phyloP scores from a whole-genome alignment of 257 asterid genomes.

The Nicotiana paniculata region DNA sequence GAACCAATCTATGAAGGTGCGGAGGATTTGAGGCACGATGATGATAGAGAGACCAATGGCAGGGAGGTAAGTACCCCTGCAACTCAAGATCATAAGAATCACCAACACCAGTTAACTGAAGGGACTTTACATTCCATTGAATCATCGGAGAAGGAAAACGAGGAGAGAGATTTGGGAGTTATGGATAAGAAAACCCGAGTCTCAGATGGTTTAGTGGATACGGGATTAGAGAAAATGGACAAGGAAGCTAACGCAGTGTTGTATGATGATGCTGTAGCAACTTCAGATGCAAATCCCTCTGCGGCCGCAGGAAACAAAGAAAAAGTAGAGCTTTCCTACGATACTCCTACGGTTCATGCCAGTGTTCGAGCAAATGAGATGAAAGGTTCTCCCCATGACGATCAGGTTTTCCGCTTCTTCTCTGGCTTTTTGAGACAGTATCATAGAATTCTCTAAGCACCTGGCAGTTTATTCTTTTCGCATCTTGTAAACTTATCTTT shows the following conservation, averaged over 20 bases:
- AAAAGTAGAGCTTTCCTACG: slow-evolving; percentile 12
- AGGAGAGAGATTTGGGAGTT: slow-evolving; percentile 12
- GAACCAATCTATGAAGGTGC: slow-evolving; percentile 38
- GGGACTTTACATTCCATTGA: slow-evolving; percentile 6
- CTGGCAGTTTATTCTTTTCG: not conserved
- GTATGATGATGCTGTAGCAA: slow-evolving; percentile 11
- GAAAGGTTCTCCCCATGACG: slow-evolving; percentile 13
- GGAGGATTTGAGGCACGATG: slow-evolving; percentile 24
- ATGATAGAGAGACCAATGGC: slow-evolving; percentile 21
- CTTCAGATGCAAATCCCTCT: slow-evolving; percentile 16
- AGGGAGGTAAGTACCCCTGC: slow-evolving; percentile 23
- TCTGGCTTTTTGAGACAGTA: not conserved
- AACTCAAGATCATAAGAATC: slow-evolving; percentile 13
- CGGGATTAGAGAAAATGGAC: slow-evolving; percentile 10
- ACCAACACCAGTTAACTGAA: not conserved
- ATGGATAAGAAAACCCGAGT: slow-evolving; percentile 10
- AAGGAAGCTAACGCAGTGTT: slow-evolving; percentile 9
- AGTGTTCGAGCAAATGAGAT: slow-evolving; percentile 11
- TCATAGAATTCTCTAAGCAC: not conserved
- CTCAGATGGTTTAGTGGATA: slow-evolving; percentile 12
- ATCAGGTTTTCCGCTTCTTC: slow-evolving; percentile 17
- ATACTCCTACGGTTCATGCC: slow-evolving; percentile 20
- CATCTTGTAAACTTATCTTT: not conserved
- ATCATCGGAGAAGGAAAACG: slow-evolving; percentile 19
- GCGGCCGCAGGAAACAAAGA: slow-evolving; percentile 22